Conservation (phyloP, 176 grass and related monocot genomes). For the Triticum urartu region DNA sequence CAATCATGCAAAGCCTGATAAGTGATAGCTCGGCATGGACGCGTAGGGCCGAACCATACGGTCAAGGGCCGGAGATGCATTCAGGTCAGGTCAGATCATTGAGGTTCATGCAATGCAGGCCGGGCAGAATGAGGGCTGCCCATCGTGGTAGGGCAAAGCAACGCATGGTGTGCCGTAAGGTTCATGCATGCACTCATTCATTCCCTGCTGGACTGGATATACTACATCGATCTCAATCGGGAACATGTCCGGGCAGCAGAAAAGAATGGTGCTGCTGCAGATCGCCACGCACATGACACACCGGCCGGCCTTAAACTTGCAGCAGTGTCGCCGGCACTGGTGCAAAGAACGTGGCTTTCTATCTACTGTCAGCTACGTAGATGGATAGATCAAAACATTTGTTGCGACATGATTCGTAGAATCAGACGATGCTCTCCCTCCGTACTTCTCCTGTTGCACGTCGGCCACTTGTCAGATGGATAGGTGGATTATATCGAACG, state of each 20-base stretch:
- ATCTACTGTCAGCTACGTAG: neutral
- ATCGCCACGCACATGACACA: neutral
- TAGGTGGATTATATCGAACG: neutral
- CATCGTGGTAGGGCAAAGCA: conserved; percentile 24
- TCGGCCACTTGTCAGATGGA: neutral
- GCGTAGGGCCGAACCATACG: neutral
- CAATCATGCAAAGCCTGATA: neutral
- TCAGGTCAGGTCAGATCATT: too few species aligned
- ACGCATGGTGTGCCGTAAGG: conserved; percentile 38
- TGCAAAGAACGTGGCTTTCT: neutral
- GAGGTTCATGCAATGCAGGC: too few species aligned
- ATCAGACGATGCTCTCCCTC: neutral
- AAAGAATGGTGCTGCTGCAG: neutral
- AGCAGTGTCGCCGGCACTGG: neutral
- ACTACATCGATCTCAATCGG: neutral
- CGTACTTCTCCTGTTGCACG: neutral
- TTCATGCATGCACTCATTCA: neutral
- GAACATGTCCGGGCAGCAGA: neutral
- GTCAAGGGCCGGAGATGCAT: neutral
- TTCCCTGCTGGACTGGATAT: neutral
- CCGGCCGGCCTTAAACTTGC: neutral
- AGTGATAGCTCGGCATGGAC: neutral
- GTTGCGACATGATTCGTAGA: neutral
- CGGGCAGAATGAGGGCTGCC: neutral
- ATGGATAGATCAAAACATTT: neutral